Evolutionary conservation across 2,329 filamentous ascomycete genomes (phyloP), one percentile per base, ranked within the genome.

Genomic region (Westerdykella ornata): DNA sequence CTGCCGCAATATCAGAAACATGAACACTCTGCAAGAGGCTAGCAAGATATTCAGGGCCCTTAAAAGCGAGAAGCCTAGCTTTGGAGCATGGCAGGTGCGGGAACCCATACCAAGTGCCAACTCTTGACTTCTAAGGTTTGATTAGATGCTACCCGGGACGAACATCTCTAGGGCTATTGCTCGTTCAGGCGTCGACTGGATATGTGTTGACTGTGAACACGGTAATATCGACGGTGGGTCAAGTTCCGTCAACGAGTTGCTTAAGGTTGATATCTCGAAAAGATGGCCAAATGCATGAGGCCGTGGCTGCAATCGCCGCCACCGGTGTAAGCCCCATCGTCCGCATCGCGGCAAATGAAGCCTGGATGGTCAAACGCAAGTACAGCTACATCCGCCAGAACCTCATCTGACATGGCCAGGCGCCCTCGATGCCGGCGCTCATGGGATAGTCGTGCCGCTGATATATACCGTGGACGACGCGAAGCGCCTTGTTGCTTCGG

Each of bases 311-410:
- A n/a, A 68, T 72, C 33, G 68, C 67, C 28, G 62, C 65, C 17
- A 67, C 66, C 39, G 67, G 67, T 11, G 65, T 71, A 17, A 68
- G 62, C 29, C 69, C 70, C 4, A 48, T 72, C 11, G 69, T 73
- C 15, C 62, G 68, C 38, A 72, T 80, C 32, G 69, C 74, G 12
- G 74, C 74, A 18, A 77, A 77, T 42, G 75, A 80, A 61, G 68
- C 72, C 36, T 80, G 75, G 76, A 78, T 79, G 75, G 75, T 80
- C 43, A 80, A 81, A 56, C 66, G 77, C 70, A 57, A 43, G 64
- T 53, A 3, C 13, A 14, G 6, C 7, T 28, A 28, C 11, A n/a
- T 26, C 30, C 8, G 16, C 32, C n/a, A 13, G 30, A 17, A 15
- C 9, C 30, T 13, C 8, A 15, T 8, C 5, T 33, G 12, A 15